Evolutionary conservation across 2,329 filamentous ascomycete genomes (phyloP).

Genomic region (Alternaria arborescens): DNA sequence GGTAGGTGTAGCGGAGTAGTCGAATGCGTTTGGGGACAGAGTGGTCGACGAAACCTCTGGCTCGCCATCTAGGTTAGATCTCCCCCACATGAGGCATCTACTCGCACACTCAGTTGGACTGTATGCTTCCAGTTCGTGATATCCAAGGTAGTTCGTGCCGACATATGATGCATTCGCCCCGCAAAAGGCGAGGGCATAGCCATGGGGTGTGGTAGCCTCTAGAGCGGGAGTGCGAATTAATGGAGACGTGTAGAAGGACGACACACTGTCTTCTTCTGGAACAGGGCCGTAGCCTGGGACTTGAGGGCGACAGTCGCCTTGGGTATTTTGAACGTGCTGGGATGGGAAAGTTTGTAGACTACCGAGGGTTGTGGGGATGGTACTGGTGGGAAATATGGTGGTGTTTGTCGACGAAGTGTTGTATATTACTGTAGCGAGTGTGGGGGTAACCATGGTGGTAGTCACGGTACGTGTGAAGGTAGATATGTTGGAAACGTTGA

Average conservation of each 20-base stretch:
- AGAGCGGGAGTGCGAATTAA: background rate
- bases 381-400: background rate
- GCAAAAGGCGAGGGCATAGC: background rate
- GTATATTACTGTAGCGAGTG: background rate
- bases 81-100: background rate
- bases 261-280: background rate
- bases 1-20: too few species aligned
- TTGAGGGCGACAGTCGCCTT: slow-evolving; percentile 1
- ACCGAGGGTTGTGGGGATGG: background rate
- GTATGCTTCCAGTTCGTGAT: slow-evolving; percentile 6
- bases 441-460: background rate
- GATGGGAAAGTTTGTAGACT: background rate
- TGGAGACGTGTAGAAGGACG: slow-evolving; percentile 1
- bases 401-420: background rate
- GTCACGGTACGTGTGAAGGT: background rate
- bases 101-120: slow-evolving; percentile 1
- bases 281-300: background rate
- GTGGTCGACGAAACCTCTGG: background rate
- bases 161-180: slow-evolving; percentile 1
- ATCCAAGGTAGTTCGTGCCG: slow-evolving; percentile 3
- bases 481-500: background rate
- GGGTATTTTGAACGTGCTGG: background rate
- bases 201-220: background rate
- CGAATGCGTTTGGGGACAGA: background rate
- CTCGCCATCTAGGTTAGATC: background rate